These are phyloP conservation scores for Ceratobasidium sp. DNA, from an alignment of 1,284 basidiomycete species.

Conservation along the genomic window DNA sequence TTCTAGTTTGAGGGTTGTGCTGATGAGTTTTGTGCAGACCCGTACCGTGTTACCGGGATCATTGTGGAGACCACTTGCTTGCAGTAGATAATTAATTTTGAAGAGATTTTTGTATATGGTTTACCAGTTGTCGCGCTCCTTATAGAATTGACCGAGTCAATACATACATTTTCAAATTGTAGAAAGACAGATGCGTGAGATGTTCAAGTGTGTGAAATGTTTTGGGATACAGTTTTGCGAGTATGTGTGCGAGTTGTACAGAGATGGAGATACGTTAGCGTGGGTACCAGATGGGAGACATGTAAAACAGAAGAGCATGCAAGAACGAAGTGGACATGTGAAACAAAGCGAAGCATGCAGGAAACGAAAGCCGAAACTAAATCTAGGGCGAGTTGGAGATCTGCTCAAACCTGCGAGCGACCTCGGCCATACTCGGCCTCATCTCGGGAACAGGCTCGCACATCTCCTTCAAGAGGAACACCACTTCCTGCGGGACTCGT, in stretches of 20 bases:
- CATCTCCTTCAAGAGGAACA: conserved; percentile 38
- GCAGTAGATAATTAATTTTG: conserved; percentile 41
- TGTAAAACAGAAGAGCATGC: background rate
- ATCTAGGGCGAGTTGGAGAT: too few relatives aligned
- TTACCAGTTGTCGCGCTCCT: too few relatives aligned
- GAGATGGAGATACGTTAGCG: background rate
- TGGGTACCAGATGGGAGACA: background rate
- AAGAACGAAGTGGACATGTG: conserved; percentile 1
- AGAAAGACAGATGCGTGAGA: background rate
- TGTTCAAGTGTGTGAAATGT: background rate
- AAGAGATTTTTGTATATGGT: conserved; percentile 6
- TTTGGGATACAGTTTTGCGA: background rate
- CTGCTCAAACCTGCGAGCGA: conserved; percentile 18
- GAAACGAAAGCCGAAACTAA: background rate
- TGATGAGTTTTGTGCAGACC: conserved; percentile 63
- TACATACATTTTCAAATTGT: conserved; percentile 17
- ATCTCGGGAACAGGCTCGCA: conserved; percentile 34
- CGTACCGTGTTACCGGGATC: conserved; percentile 88
- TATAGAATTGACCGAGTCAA: conserved; percentile 33
- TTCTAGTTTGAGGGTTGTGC: conserved; percentile 42
- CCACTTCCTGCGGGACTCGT: conserved; percentile 26
- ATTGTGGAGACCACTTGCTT: conserved; percentile 88
- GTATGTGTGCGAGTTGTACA: background rate
- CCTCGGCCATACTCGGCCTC: conserved; percentile 39
- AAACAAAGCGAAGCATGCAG: background rate